phyloP scores from a whole-genome alignment of 2,329 filamentous ascomycete species.

The Gliomastix tumulicola region DNA sequence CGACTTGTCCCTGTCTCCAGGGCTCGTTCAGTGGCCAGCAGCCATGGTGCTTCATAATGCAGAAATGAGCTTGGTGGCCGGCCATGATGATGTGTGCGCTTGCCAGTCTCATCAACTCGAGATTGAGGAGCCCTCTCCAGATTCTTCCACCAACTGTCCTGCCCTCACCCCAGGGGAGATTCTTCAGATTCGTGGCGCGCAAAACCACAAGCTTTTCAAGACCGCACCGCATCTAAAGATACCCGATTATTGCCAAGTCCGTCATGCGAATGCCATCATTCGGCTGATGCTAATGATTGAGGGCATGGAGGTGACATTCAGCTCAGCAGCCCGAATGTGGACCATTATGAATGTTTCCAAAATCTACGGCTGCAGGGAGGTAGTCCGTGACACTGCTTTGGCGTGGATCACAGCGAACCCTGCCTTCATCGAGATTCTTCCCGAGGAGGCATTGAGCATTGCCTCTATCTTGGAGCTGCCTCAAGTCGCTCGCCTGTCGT shows the following conservation, averaged over 20 bases:
- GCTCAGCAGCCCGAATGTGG: slow-evolving; percentile 61
- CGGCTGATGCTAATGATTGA: slow-evolving; percentile 53
- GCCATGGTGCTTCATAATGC: slow-evolving; percentile 23
- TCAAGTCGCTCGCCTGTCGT: slow-evolving; percentile 38
- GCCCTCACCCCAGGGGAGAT: too few relatives aligned
- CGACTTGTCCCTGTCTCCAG: slow-evolving; percentile 48
- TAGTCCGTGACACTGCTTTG: slow-evolving; percentile 40
- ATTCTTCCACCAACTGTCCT: neutral
- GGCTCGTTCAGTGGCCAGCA: slow-evolving; percentile 48
- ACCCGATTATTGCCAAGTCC: slow-evolving; percentile 55
- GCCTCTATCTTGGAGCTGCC: slow-evolving; percentile 38
- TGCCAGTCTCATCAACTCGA: too few relatives aligned
- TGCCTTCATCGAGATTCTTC: slow-evolving; percentile 55
- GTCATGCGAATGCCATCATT: slow-evolving; percentile 58
- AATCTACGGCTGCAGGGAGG: slow-evolving; percentile 42
- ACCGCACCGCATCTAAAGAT: slow-evolving; percentile 26
- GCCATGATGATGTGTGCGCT: slow-evolving; percentile 32
- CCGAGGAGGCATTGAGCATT: slow-evolving; percentile 54
- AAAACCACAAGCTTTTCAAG: slow-evolving; percentile 5
- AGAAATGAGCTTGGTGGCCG: slow-evolving; percentile 21
- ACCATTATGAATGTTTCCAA: slow-evolving; percentile 58
- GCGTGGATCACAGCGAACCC: slow-evolving; percentile 56
- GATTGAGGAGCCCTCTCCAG: neutral
- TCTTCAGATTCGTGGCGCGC: neutral
- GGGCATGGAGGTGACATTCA: slow-evolving; percentile 44